Evolutionary conservation across 768 basidiomycete species (phyloP), one percentile per base, ranked within the genome.

Genomic region (Rossbeevera mucosa): DNA sequence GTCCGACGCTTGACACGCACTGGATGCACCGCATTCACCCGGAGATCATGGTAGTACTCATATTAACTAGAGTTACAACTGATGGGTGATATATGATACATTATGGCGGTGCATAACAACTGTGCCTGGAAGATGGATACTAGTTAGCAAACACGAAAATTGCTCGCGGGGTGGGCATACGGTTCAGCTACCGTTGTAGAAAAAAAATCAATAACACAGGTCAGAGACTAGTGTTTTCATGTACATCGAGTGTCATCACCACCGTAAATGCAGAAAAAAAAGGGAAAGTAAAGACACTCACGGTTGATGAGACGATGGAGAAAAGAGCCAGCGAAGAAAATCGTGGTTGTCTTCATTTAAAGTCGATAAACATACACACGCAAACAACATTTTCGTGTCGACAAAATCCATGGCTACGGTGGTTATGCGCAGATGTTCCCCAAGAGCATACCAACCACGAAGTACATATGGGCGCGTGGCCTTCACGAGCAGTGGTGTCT

Each of bases 121-220:
- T 24, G 16, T 13, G 26, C 22, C 16, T 53, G 29, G 14, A 29
- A 8, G 33, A 20, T 21, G 22, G 5, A 29, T 6, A 38, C 66
- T 14, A 66, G 64, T 67, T 14, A 66, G 64, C 24, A 16, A 47
- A 38, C 24, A 8, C 0, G 33, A 25, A 55, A n/a, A 29, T 7
- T 18, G 9, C 5, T 25, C 43, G 41, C 29, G 55, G 59, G 53
- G 50, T n/a, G 52, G 38, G 22, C 14, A 24, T 58, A 57, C 61
- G 68, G 75, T 71, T 88, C 86, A 88, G 86, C 77, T 88, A 88
- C 86, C 86, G 86, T 88, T 88, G 86, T 88, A 88, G 83, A 60
- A 47, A 71, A 47, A 71, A 68, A 75, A 65, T 82, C 83, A 82
- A 50, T 76, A 75, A 66, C 72, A 68, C 63, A 67, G 69, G 68